A percentile compares a stretch with the other conserved stretches of the same genome.
These are phyloP conservation scores for Eimeria maxima DNA, from an alignment of 169 alveolate species.

Conservation along the genomic window DNA sequence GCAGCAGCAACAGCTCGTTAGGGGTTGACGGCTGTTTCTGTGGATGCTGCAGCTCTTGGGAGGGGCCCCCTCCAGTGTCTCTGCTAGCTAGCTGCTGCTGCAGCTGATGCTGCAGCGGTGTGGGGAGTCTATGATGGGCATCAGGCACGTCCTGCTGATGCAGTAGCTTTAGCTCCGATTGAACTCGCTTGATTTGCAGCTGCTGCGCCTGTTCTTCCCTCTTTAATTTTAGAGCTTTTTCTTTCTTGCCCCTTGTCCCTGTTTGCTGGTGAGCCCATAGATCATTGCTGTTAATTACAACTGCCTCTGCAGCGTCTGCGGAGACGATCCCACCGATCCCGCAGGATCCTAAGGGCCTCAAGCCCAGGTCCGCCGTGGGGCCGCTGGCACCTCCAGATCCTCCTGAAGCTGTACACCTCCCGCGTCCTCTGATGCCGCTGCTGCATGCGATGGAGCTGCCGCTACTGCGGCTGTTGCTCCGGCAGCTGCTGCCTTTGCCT, in stretches of 20 bases:
- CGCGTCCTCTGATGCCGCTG: neutral
- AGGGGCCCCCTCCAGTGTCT: neutral
- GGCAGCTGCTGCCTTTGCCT: neutral
- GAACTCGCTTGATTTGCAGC: constrained; percentile 41
- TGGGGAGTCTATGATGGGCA: neutral
- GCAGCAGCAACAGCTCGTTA: neutral
- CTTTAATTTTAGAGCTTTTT: constrained; percentile 56
- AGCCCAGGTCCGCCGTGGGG: neutral
- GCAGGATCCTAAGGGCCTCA: neutral
- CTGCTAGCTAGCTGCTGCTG: neutral
- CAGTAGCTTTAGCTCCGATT: constrained; percentile 3
- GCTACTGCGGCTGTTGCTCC: constrained; percentile 66
- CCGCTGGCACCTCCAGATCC: constrained; percentile 17
- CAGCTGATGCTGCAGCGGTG: constrained; percentile 27
- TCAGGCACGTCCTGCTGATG: neutral
- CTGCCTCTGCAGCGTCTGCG: constrained; percentile 84
- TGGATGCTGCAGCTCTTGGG: constrained; percentile 53
- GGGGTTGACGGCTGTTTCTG: constrained; percentile 51
- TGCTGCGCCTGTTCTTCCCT: constrained; percentile 75
- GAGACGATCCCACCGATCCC: constrained; percentile 25
- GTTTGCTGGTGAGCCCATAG: constrained; percentile 87
- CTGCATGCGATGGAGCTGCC: neutral
- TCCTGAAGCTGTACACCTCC: constrained; percentile 22
- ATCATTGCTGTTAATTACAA: constrained; percentile 87
- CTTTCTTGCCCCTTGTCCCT: constrained; percentile 61